Evolutionary conservation across 1,284 basidiomycete species (phyloP).

Genomic region (Microbotryum scabiosae): DNA sequence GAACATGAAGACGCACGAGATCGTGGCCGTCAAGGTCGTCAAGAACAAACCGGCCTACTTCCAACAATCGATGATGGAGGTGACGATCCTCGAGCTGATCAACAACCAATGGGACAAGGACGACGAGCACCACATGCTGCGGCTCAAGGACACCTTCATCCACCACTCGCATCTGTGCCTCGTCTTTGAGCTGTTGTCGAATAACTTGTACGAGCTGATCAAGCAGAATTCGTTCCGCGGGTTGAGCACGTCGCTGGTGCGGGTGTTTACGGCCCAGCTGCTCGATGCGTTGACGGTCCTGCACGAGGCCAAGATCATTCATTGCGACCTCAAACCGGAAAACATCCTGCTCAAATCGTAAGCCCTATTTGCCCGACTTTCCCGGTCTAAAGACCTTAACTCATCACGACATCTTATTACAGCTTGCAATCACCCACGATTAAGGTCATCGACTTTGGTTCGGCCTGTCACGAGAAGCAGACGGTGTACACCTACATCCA

Average conservation of each 20-base stretch:
- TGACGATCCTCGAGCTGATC: conserved; percentile 92
- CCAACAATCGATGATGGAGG: conserved; percentile 99
- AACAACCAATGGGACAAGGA: conserved; percentile 86
- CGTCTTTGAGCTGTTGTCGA: conserved; percentile 93
- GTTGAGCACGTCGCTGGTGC: conserved; percentile 88
- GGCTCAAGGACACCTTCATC: conserved; percentile 91
- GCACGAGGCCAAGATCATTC: conserved; percentile 90
- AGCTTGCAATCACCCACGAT: conserved; percentile 95
- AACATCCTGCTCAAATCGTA: conserved; percentile 90
- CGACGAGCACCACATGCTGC: conserved; percentile 93
- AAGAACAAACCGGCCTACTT: conserved; percentile 99
- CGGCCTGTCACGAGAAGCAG: conserved; percentile 95
- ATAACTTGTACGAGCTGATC: conserved; percentile 98
- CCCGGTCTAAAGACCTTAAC: neutral
- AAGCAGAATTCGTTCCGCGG: conserved; percentile 99
- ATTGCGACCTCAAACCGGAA: conserved; percentile 97
- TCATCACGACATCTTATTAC: conserved; percentile 5
- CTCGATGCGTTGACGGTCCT: conserved; percentile 85
- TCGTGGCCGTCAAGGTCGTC: conserved; percentile 97
- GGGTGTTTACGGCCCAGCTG: conserved; percentile 94
- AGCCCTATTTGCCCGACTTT: conserved; percentile 35
- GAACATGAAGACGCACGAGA: conserved; percentile 97
- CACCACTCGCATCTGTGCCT: conserved; percentile 94
- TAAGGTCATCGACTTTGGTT: conserved; percentile 99
- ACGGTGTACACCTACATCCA: conserved; percentile 99